These are phyloP conservation scores for Misopates orontium DNA, from an alignment of 257 asterid species.

Conservation along the genomic window DNA sequence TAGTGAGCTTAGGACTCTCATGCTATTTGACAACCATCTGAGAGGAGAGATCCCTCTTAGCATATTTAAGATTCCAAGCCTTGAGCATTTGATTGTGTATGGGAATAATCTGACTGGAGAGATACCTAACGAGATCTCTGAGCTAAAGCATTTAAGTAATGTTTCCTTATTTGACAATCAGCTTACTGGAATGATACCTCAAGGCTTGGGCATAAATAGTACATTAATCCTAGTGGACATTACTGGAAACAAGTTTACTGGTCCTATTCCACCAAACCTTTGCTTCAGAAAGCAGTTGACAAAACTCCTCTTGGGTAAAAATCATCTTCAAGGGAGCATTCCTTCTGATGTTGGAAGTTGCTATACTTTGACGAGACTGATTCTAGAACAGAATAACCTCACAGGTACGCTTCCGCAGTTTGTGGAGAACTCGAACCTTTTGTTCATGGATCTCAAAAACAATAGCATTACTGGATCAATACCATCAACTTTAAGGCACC, in stretches of 20 bases:
- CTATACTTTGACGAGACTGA: conserved; percentile 55
- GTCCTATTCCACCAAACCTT: conserved; percentile 71
- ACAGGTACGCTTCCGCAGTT: conserved; percentile 65
- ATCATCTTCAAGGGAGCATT: conserved; percentile 58
- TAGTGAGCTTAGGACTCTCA: conserved; percentile 36
- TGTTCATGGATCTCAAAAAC: conserved; percentile 56
- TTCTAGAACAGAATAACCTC: conserved; percentile 67
- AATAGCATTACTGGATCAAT: conserved; percentile 56
- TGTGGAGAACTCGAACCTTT: conserved; percentile 40
- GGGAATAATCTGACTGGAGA: conserved; percentile 70
- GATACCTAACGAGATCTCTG: conserved; percentile 61
- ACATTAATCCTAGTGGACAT: conserved; percentile 58
- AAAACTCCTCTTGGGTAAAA: conserved; percentile 60
- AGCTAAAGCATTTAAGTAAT: conserved; percentile 55
- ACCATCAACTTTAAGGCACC: conserved; percentile 57
- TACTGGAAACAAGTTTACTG: conserved; percentile 62
- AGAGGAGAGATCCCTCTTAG: conserved; percentile 66
- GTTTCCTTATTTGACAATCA: conserved; percentile 57
- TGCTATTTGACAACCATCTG: conserved; percentile 58
- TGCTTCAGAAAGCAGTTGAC: conserved; percentile 63
- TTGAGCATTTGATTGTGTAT: conserved; percentile 51
- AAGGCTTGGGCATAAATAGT: conserved; percentile 68
- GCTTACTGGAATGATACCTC: conserved; percentile 75
- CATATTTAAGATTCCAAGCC: conserved; percentile 69
- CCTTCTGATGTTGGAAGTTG: conserved; percentile 69